phyloP scores from a whole-genome alignment of 1,284 basidiomycete genomes.

The Microbotryum saponariae region DNA sequence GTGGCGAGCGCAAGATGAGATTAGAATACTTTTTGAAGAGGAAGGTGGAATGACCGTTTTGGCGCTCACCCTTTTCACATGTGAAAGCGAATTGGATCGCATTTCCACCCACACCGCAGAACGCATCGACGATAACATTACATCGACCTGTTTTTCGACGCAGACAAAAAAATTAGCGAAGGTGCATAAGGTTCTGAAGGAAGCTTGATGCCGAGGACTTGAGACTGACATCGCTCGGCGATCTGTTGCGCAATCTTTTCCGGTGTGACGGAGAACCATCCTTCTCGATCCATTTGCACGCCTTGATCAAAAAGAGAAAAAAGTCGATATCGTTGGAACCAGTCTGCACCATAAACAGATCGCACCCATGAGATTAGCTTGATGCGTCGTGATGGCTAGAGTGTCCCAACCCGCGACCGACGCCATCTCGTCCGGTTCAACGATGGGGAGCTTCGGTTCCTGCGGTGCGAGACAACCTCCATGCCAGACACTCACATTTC shows the following conservation, averaged over 20 bases:
- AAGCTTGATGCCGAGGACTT: too few relatives aligned
- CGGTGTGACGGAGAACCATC: slow-evolving; percentile 96
- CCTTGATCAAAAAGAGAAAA: slow-evolving; percentile 70
- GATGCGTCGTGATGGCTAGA: background rate
- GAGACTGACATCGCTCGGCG: slow-evolving; percentile 66
- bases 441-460: background rate
- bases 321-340: slow-evolving; percentile 67
- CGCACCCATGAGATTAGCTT: background rate
- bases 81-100: slow-evolving; percentile 94
- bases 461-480: too few relatives aligned
- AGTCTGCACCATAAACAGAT: slow-evolving; percentile 52
- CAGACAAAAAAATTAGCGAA: background rate
- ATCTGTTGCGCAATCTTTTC: slow-evolving; percentile 85
- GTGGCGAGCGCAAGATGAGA: background rate
- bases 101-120: slow-evolving; percentile 96
- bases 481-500: slow-evolving; percentile 23
- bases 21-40: too few relatives aligned
- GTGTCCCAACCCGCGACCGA: background rate
- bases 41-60: too few relatives aligned
- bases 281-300: slow-evolving; percentile 50
- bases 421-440: background rate
- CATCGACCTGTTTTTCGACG: slow-evolving; percentile 35
- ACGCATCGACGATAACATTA: slow-evolving; percentile 68
- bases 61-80: slow-evolving; percentile 55
- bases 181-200: too few relatives aligned